Evolutionary conservation across 176 grass and related monocot species (phyloP), one percentile per base, ranked within the genome.

Genomic region (Eragrostis curvula): DNA sequence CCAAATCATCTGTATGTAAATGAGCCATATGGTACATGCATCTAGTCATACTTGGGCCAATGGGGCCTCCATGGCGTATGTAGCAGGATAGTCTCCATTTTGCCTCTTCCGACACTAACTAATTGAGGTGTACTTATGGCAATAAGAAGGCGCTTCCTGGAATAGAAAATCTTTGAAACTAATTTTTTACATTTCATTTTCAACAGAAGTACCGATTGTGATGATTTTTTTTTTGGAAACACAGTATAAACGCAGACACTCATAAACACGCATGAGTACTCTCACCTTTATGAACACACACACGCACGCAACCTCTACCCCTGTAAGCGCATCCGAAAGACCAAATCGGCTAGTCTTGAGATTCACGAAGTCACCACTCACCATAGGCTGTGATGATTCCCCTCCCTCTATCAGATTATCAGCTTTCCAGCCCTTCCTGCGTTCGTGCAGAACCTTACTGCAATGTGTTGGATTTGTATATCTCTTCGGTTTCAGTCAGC

Each of bases 81-180:
- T 14, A 77, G 27, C 20, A 36, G 60, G 18, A 69, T 8, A 68
- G 18, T 5, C 51, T 29, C 52, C 20, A 27, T 70, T 77, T 70
- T 12, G 15, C 50, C 58, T 70, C 41, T 46, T 52, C 42, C 63
- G 41, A 85, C 83, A 77, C 74, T 14, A 61, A 27, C n/a, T 27
- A 52, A 69, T 59, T 12, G 47, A 73, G 48, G 24, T 69, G 73
- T 32, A 67, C 25, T 11, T 52, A 53, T 24, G 63, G 16, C 30
- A 7, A 65, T 20, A 40, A 66, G 6, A 11, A 32, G 11, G 50
- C 75, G 11, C 32, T 60, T 78, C 10, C 14, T 71, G 27, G 23
- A 70, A 47, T 55, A 23, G 36, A 39, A 18, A 78, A 36, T 25
- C 24, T 20, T 70, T 6, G 3, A 62, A 82, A 20, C 27, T 60